phyloP scores from a whole-genome alignment of 768 basidiomycete species.

The Omphalotus guepiniiformis region DNA sequence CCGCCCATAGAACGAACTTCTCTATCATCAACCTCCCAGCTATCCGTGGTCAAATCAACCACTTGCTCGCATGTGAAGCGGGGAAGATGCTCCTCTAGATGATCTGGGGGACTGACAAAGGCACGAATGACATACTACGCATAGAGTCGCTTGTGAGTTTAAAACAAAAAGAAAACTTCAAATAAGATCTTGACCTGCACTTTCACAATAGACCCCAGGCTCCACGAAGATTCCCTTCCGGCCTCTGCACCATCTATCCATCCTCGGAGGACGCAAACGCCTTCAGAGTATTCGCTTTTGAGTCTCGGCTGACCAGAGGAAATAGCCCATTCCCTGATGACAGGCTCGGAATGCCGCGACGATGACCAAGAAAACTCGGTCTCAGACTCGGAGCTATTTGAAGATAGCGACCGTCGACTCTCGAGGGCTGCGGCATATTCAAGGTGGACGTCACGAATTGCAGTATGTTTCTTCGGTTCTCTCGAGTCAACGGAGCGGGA shows the following conservation, averaged over 20 bases:
- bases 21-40: slow-evolving; percentile 23
- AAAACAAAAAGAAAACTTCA: neutral
- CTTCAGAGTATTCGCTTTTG: slow-evolving; percentile 6
- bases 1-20: slow-evolving; percentile 24
- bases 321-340: neutral
- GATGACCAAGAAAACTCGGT: neutral
- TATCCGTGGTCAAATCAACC: slow-evolving; percentile 27
- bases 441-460: neutral
- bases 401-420: too few species aligned
- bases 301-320: neutral
- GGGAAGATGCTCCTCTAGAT: slow-evolving; percentile 20
- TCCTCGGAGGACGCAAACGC: slow-evolving; percentile 5
- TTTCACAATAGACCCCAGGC: neutral
- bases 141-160: neutral
- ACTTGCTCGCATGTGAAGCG: slow-evolving; percentile 21
- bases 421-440: neutral
- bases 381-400: too few species aligned
- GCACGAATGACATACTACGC: slow-evolving; percentile 23
- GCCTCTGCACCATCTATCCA: neutral
- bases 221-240: slow-evolving; percentile 5
- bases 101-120: slow-evolving; percentile 18
- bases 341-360: neutral
- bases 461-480: neutral
- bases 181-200: too few species aligned
- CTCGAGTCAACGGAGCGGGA: slow-evolving; percentile 1